Percentiles rank a stretch among this genome's conserved stretches.
phyloP scores from a whole-genome alignment of 768 basidiomycete species.

The Tulasnella sp. region DNA sequence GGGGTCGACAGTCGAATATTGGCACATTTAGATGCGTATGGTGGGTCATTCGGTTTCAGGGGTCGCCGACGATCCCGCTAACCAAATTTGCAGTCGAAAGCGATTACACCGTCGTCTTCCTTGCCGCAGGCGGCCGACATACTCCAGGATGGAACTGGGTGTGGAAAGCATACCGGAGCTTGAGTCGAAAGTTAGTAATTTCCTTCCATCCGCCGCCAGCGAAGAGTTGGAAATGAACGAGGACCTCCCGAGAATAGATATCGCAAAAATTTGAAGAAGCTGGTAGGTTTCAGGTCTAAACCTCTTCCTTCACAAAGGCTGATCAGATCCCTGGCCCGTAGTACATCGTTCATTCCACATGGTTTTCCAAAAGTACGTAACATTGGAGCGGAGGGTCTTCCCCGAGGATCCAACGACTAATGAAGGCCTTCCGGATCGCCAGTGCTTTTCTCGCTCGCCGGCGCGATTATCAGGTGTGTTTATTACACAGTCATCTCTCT shows the following conservation, averaged over 20 bases:
- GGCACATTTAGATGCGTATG: slow-evolving; percentile 75
- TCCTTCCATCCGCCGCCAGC: slow-evolving; percentile 4
- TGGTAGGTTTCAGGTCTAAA: slow-evolving; percentile 48
- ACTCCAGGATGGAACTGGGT: slow-evolving; percentile 86
- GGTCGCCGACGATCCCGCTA: slow-evolving; percentile 3
- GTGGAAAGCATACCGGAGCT: slow-evolving; percentile 82
- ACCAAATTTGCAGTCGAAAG: slow-evolving; percentile 64
- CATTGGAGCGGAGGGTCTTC: slow-evolving; percentile 8
- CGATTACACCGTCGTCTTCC: slow-evolving; percentile 79
- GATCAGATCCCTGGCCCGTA: slow-evolving; percentile 36
- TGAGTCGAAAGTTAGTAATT: slow-evolving; percentile 54
- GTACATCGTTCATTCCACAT: slow-evolving; percentile 85
- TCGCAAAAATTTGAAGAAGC: slow-evolving; percentile 79
- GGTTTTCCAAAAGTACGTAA: slow-evolving; percentile 76
- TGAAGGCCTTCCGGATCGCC: slow-evolving; percentile 18
- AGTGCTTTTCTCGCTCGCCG: slow-evolving; percentile 89
- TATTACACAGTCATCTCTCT: slow-evolving; percentile 12
- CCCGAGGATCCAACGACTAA: background rate
- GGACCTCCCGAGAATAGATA: slow-evolving; percentile 41
- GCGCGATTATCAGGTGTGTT: slow-evolving; percentile 76
- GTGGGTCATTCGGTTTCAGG: slow-evolving; percentile 42
- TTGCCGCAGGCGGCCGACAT: slow-evolving; percentile 72
- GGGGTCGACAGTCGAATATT: slow-evolving; percentile 58
- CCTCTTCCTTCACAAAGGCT: background rate
- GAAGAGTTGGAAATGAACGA: background rate